Evolutionary conservation across 495 filamentous ascomycete species (phyloP).

Genomic region (Neurospora africana): DNA sequence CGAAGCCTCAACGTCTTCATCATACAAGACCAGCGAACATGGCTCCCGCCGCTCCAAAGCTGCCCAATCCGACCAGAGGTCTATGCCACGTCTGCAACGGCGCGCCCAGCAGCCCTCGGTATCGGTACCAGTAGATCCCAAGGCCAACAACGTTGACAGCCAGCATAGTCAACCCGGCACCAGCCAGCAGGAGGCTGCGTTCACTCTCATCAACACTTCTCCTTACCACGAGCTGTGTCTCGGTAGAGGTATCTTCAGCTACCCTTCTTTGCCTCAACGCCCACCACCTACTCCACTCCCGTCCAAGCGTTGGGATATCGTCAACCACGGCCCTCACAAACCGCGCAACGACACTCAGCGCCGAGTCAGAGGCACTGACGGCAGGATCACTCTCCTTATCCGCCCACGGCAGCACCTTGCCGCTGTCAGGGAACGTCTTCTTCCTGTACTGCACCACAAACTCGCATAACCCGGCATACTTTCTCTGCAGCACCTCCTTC

Average conservation of each 20-base stretch:
- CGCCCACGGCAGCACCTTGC: slow-evolving; percentile 6
- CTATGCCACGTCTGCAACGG: slow-evolving; percentile 24
- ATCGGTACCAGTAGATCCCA: slow-evolving; percentile 12
- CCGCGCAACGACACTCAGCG: slow-evolving; percentile 13
- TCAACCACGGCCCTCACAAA: slow-evolving; percentile 20
- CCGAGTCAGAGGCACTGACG: not conserved
- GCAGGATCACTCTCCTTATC: not conserved
- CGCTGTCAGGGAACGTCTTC: slow-evolving; percentile 25
- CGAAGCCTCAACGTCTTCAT: not conserved
- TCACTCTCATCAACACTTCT: slow-evolving; percentile 2
- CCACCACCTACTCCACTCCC: slow-evolving; percentile 16
- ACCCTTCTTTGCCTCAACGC: slow-evolving; percentile 10
- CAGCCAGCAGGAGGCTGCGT: slow-evolving; percentile 6
- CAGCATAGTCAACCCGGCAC: slow-evolving; percentile 13
- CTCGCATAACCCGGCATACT: slow-evolving; percentile 41
- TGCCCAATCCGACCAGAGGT: slow-evolving; percentile 13
- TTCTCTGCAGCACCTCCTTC: slow-evolving; percentile 45
- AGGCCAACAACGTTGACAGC: slow-evolving; percentile 8
- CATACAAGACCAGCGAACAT: slow-evolving; percentile 14
- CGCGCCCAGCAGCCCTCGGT: slow-evolving; percentile 22
- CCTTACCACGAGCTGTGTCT: not conserved
- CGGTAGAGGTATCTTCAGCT: not conserved
- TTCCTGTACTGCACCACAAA: slow-evolving; percentile 43
- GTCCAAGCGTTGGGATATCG: slow-evolving; percentile 12
- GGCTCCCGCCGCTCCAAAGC: slow-evolving; percentile 25